These are phyloP conservation scores for Daldinia sp. DNA, from an alignment of 2,329 filamentous ascomycete genomes.

Conservation along the genomic window DNA sequence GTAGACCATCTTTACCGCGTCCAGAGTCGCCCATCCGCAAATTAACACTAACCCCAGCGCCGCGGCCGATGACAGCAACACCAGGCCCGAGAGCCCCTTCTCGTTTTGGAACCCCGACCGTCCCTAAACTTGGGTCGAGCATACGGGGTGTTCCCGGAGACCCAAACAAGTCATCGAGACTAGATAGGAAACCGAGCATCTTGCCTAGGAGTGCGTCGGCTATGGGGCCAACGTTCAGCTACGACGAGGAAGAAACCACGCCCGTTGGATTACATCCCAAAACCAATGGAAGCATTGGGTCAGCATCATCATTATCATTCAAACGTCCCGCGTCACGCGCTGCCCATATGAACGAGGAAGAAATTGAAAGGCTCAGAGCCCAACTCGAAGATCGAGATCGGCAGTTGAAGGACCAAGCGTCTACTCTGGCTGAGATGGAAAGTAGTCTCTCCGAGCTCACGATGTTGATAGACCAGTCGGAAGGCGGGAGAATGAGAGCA, in stretches of 20 bases:
- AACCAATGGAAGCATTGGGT: slow-evolving; percentile 63
- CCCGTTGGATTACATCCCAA: slow-evolving; percentile 61
- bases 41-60: slow-evolving; percentile 68
- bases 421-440: slow-evolving; percentile 88
- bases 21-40: slow-evolving; percentile 86
- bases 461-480: slow-evolving; percentile 69
- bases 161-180: slow-evolving; percentile 63
- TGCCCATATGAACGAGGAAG: slow-evolving; percentile 66
- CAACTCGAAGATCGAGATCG: slow-evolving; percentile 85
- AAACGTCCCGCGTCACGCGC: slow-evolving; percentile 63
- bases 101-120: slow-evolving; percentile 69
- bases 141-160: slow-evolving; percentile 69
- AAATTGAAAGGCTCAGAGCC: slow-evolving; percentile 74
- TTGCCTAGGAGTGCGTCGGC: slow-evolving; percentile 68
- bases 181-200: slow-evolving; percentile 60
- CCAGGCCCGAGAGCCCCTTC: slow-evolving; percentile 60
- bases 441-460: slow-evolving; percentile 57
- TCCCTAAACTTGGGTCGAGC: slow-evolving; percentile 70
- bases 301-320: slow-evolving; percentile 62
- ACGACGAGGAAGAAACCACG: slow-evolving; percentile 66
- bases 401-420: slow-evolving; percentile 87
- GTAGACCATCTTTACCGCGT: slow-evolving; percentile 81
- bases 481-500: slow-evolving; percentile 54
- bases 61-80: slow-evolving; percentile 65
- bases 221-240: slow-evolving; percentile 57